These are phyloP conservation scores for Mercurialis annua DNA, from an alignment of 345 rosid species.

Conservation along the genomic window DNA sequence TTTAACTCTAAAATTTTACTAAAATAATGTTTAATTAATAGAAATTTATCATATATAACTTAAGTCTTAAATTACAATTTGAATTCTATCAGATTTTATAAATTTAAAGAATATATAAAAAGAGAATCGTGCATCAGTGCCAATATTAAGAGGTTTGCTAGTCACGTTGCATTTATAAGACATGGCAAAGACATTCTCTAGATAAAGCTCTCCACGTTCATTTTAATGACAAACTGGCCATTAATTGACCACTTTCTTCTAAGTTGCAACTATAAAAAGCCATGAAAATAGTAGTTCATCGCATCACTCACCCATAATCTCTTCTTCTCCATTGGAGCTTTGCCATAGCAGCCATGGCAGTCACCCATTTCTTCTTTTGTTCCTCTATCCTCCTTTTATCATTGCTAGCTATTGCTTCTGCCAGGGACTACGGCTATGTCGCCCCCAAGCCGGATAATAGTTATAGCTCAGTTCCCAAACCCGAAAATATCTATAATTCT, in stretches of 20 bases:
- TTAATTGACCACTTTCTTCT: background rate
- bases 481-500: background rate
- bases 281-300: background rate
- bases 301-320: background rate
- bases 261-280: conserved; percentile 6
- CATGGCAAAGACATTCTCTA: too few species aligned
- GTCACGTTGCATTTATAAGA: too few species aligned
- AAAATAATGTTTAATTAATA: too few species aligned
- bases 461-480: too few species aligned
- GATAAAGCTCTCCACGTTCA: conserved; percentile 1
- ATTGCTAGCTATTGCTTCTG: conserved; percentile 21
- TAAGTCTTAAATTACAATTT: too few species aligned
- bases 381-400: conserved; percentile 30
- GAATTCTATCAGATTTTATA: too few species aligned
- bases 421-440: background rate
- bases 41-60: too few species aligned
- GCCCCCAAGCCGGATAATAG: too few species aligned
- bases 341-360: conserved; percentile 14
- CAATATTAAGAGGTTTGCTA: too few species aligned
- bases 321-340: background rate
- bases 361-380: conserved; percentile 6
- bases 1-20: too few species aligned
- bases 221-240: background rate
- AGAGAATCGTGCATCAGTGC: too few species aligned
- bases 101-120: too few species aligned